A percentile compares a stretch with the other conserved stretches of the same genome.
Conservation (phyloP, 2,329 filamentous ascomycete genomes). For the Epicoccum nigrum region DNA sequence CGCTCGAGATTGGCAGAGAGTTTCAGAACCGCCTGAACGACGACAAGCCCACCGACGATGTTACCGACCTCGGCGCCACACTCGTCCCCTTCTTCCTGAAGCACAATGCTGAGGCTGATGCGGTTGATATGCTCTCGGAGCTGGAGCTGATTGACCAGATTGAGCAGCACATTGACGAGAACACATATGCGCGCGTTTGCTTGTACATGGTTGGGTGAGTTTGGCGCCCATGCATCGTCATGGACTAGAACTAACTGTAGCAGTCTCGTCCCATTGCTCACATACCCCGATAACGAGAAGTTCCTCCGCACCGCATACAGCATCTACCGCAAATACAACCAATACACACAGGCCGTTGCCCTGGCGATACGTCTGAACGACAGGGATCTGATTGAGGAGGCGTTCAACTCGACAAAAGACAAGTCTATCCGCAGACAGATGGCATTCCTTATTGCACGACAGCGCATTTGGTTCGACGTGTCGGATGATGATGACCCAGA, state of each 20-base stretch:
- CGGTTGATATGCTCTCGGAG: slow-evolving; percentile 95
- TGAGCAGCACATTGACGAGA: slow-evolving; percentile 85
- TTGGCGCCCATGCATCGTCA: neutral
- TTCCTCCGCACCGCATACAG: slow-evolving; percentile 92
- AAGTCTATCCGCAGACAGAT: slow-evolving; percentile 88
- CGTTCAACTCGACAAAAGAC: slow-evolving; percentile 82
- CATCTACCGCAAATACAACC: slow-evolving; percentile 92
- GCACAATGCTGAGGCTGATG: slow-evolving; percentile 97
- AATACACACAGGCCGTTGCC: slow-evolving; percentile 90
- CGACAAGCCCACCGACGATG: slow-evolving; percentile 81
- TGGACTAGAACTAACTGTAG: slow-evolving; percentile 25
- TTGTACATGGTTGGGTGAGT: slow-evolving; percentile 87
- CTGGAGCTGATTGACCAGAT: slow-evolving; percentile 96
- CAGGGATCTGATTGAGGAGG: slow-evolving; percentile 76
- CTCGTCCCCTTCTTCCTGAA: slow-evolving; percentile 94
- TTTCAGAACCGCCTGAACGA: slow-evolving; percentile 86
- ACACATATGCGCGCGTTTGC: slow-evolving; percentile 92
- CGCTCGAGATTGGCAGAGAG: slow-evolving; percentile 93
- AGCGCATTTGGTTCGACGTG: slow-evolving; percentile 82
- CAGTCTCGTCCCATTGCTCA: slow-evolving; percentile 94
- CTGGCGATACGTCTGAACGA: slow-evolving; percentile 94
- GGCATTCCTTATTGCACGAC: slow-evolving; percentile 88
- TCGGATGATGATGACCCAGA: slow-evolving; percentile 75
- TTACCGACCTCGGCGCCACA: slow-evolving; percentile 81
- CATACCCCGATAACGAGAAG: slow-evolving; percentile 94